Conservation (phyloP, 2,329 filamentous ascomycete genomes). For the Aphanoascus verrucosus region DNA sequence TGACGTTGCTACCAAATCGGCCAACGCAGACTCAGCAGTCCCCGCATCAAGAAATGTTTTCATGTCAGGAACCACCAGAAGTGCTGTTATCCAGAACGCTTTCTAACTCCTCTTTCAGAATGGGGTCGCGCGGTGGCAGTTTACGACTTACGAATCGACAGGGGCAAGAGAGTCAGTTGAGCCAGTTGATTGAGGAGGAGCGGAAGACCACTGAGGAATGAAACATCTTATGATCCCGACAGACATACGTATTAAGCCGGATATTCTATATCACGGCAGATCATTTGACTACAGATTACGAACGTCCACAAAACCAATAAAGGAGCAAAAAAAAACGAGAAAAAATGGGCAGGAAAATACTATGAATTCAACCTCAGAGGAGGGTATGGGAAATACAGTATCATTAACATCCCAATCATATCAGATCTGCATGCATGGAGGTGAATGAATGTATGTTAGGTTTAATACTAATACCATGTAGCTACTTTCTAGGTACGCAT, state of each 20-base stretch:
- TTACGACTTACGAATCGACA: background rate
- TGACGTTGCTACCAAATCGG: background rate
- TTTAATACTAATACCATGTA: background rate
- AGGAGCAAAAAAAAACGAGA: background rate
- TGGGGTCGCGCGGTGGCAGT: background rate
- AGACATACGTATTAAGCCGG: background rate
- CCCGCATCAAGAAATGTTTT: background rate
- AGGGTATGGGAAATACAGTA: background rate
- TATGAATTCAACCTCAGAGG: background rate
- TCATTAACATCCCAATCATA: background rate
- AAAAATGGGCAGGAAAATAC: background rate
- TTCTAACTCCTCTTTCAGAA: background rate
- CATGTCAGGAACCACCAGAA: background rate
- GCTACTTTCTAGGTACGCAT: background rate
- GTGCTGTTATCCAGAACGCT: background rate
- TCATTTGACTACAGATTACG: too few species aligned
- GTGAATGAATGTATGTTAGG: background rate
- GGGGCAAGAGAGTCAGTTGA: conserved; percentile 19
- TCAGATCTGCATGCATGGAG: background rate
- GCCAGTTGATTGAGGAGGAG: conserved; percentile 20
- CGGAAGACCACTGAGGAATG: conserved; percentile 7
- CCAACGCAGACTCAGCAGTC: background rate
- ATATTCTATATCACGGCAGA: background rate
- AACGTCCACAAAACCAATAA: too few species aligned
- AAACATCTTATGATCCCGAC: background rate